Percentiles rank a stretch among this genome's conserved stretches.
Conservation (phyloP, 768 basidiomycete species). For the Serendipita sp. region DNA sequence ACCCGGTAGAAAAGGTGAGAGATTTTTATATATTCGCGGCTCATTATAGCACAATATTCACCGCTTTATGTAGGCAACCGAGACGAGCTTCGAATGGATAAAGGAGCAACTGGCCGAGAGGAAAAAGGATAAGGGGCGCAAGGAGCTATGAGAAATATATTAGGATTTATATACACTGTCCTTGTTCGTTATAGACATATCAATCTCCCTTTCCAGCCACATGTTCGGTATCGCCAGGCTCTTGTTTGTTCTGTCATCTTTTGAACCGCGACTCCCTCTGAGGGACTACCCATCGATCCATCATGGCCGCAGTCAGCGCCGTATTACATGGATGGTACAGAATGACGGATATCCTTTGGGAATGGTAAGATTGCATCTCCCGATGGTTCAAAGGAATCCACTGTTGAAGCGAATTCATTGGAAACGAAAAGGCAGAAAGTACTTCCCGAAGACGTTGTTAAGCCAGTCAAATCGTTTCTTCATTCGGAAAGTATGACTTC, state of each 20-base stretch:
- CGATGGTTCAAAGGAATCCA: too few species aligned
- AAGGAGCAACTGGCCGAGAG: conserved; percentile 35
- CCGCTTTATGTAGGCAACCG: conserved; percentile 22
- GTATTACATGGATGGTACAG: conserved; percentile 4
- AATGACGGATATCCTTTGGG: background rate
- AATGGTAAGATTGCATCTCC: background rate
- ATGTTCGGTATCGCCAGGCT: too few species aligned
- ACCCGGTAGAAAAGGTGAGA: conserved; percentile 50
- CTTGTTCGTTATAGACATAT: too few species aligned
- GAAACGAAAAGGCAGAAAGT: conserved; percentile 33
- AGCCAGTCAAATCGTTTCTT: conserved; percentile 51
- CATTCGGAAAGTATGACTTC: conserved; percentile 55
- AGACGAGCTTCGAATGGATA: conserved; percentile 54
- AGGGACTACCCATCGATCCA: too few species aligned
- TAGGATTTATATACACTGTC: too few species aligned
- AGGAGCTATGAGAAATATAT: background rate
- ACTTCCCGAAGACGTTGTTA: conserved; percentile 42
- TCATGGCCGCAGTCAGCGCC: background rate
- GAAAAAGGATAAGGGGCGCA: conserved; percentile 11
- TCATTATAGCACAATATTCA: background rate
- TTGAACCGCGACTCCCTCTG: too few species aligned
- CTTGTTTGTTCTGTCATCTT: too few species aligned
- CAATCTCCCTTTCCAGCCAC: too few species aligned
- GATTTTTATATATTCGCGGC: background rate
- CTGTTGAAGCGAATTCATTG: too few species aligned